Base-by-base conservation (phyloP, 208 protist genomes). In the Crithidia thermophila region DNA sequence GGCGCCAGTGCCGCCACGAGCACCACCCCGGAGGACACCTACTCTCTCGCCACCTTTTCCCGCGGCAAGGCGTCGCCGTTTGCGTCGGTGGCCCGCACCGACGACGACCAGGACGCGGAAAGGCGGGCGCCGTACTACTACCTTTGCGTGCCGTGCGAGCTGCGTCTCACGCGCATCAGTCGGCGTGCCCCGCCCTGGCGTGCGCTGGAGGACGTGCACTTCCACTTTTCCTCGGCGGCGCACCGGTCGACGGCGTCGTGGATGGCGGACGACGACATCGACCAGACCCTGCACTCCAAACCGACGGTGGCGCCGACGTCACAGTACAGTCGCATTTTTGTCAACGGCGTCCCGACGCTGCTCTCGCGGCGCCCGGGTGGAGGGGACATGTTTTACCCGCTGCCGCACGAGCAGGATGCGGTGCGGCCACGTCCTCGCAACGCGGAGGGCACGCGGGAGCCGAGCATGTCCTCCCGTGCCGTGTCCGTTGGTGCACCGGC, bases 381-480 rank as follows among this genome's bases (percentile, higher is more conserved):
- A 0, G 88, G 91, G 4, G 88, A 93, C 51, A 85, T 94, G 72
- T 96, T 96, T 69, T 92, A 90, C 57, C 79, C 83, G 10, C 74
- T 95, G 50, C 87, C 90, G 11, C 84, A 91, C 56, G 87, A 92
- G 57, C 42, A 66, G 42, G 68, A 72, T 25, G 62, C 70, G 20
- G 49, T 80, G 50, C 49, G 39, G 21, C 37, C 70, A 3, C 31
- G 13, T 6, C n/a, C 42, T 2, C 28, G 43, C 5, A 4, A 14
- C 7, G 28, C 28, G 8, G 43, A 3, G 5, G 33, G 13, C 13
- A 31, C 18, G 18, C 42, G n/a, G 18, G 57, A 62, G 0, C 8
- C 42, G 0, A 6, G 3, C 10, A 4, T 5, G 3, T 33, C 42
- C 9, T 62, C 58, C 3, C 42, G 58, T 14, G 42, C 31, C 0